Base-by-base conservation (phyloP, 2,329 filamentous ascomycete genomes). In the Ramularia endophylla region DNA sequence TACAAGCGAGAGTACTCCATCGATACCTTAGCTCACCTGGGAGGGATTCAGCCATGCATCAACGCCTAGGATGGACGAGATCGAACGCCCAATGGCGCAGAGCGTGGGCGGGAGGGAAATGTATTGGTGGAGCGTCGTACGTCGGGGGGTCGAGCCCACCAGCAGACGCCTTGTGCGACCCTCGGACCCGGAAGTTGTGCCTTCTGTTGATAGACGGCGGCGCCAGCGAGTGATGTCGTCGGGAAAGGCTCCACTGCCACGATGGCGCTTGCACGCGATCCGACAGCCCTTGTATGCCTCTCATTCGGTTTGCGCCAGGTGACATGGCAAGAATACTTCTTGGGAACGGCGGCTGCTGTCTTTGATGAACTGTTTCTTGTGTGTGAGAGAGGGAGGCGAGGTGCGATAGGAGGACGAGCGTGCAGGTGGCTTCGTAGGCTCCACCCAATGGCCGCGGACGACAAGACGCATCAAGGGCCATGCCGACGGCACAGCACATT, bases 81-180 rank as follows among this genome's bases (percentile, higher is more conserved):
- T 43, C 36, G 46, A 32, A 25, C 27, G 19, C 34, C 22, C 22
- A 25, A 11, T 25, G 16, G 16, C 4, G 19, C 6, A 4, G 32
- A 34, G 32, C 5, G 32, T 12, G 32, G 16, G 16, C 32, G 16
- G 16, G 11, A 34, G 16, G 6, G 18, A 38, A 22, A 33, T 39
- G 47, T 45, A 51, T 51, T 48, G 48, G 46, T 48, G 46, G 46
- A 36, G 40, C 48, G 48, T 51, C 29, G 36, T 40, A 48, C 43
- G 12, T 44, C 45, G 43, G 43, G 25, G 38, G 43, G 32, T 39
- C 40, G 44, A 42, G 42, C 36, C 34, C 42, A 43, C 43, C 40
- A 38, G 22, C 34, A 18, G 41, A 43, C 48, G 46, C 48, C 41
- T 36, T 48, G 45, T 48, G 38, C 37, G 36, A 46, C 48, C 38